Percentiles rank a stretch among this genome's conserved stretches.
phyloP scores from a whole-genome alignment of 805 yeast species.

The Ascoidea tarda region DNA sequence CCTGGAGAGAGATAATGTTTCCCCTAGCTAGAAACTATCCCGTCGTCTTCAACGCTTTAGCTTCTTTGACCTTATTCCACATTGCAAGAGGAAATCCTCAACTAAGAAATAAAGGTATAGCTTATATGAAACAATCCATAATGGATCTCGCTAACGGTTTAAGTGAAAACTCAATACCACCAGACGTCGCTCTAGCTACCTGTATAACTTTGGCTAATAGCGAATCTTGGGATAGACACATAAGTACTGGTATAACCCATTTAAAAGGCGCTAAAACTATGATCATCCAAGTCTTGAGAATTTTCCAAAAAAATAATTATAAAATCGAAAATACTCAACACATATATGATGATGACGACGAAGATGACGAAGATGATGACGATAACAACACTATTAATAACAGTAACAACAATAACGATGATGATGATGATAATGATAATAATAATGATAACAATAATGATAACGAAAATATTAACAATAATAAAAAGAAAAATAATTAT shows the following conservation, averaged over 20 bases:
- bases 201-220: constrained; percentile 50
- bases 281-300: constrained; percentile 31
- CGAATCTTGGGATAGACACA: constrained; percentile 58
- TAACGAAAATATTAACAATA: neutral
- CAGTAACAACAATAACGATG: constrained; percentile 14
- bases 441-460: constrained; percentile 1
- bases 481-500: neutral
- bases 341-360: neutral
- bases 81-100: constrained; percentile 30
- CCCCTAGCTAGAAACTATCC: constrained; percentile 43
- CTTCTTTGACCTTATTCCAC: constrained; percentile 57
- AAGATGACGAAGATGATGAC: constrained; percentile 15
- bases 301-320: constrained; percentile 2
- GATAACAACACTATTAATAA: constrained; percentile 20
- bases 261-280: constrained; percentile 51
- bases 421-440: constrained; percentile 12
- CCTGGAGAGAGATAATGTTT: constrained; percentile 45
- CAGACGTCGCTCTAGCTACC: constrained; percentile 53
- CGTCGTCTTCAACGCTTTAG: constrained; percentile 45
- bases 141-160: constrained; percentile 45
- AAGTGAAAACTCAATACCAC: constrained; percentile 29
- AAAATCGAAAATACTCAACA: neutral
- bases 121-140: constrained; percentile 47
- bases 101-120: constrained; percentile 33
- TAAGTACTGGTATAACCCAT: constrained; percentile 56